Base-by-base conservation (phyloP, 1,284 basidiomycete genomes). In the Flammula alnicola region DNA sequence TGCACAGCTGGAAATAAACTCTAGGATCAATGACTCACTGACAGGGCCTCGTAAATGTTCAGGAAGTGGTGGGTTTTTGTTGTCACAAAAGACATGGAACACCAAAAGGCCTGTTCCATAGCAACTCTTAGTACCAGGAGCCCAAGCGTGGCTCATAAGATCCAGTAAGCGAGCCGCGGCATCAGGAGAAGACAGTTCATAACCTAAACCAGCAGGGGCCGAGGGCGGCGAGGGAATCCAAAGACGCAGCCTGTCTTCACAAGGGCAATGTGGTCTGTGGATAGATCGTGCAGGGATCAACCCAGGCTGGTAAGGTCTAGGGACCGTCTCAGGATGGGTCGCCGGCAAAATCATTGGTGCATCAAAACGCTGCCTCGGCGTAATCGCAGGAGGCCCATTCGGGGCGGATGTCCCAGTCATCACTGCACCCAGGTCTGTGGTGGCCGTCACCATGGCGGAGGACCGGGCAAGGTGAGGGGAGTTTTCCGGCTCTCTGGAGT, bases 241-340 rank as follows among this genome's bases (percentile, higher is more conserved):
- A 37, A 48, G 0, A 55, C 23, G 27, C 64, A 72, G 45, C 65
- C 54, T 29, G n/a, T 61, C 53, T 17, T 19, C 6, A 3, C 63
- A 60, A 0, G 43, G 30, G 32, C 62, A 66, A 23, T 66, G 67
- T 0, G 65, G 67, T 1, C 61, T 54, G 14, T 7, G 7, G 8
- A 4, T 4, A 11, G 20, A 20, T 11, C 11, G 17, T 7, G n/a
- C 36, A 19, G 22, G 7, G 20, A 11, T 14, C 19, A 26, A 25
- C 5, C 14, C 11, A n/a, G n/a, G n/a, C 8, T 27, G 7, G 14
- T 11, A 20, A 17, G n/a, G n/a, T n/a, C n/a, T n/a, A n/a, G n/a
- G n/a, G n/a, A n/a, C n/a, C n/a, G n/a, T n/a, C n/a, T n/a, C n/a
- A n/a, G n/a, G n/a, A n/a, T n/a, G n/a, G n/a, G n/a, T n/a, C n/a